Percentiles rank a stretch among this genome's conserved stretches.
Conservation (phyloP, 2,329 filamentous ascomycete species). For the Falciphora oryzae region DNA sequence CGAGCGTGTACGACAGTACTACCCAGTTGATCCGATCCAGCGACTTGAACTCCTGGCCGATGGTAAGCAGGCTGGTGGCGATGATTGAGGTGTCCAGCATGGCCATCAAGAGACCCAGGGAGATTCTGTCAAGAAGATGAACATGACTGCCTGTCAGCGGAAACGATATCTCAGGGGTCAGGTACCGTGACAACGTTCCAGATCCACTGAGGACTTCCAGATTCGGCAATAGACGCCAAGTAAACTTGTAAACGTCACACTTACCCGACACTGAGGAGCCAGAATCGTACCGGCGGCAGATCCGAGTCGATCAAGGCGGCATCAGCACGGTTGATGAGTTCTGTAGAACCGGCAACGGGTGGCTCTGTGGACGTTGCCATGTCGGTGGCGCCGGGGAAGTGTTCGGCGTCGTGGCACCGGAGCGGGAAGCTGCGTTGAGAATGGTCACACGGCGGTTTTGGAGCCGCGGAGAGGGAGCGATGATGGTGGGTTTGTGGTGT, state of each 20-base stretch:
- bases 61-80: constrained; percentile 51
- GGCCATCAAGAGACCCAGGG: constrained; percentile 49
- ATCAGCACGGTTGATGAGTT: not conserved
- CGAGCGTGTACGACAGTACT: constrained; percentile 48
- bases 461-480: not conserved
- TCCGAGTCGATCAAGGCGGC: constrained; percentile 6
- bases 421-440: not conserved
- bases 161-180: not conserved
- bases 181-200: too few relatives aligned
- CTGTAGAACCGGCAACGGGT: not conserved
- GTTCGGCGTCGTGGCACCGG: not conserved
- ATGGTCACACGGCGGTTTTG: not conserved
- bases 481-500: not conserved
- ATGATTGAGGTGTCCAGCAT: constrained; percentile 57
- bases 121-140: constrained; percentile 33
- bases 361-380: not conserved
- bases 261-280: constrained; percentile 15
- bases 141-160: not conserved
- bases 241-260: not conserved
- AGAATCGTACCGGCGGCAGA: constrained; percentile 15
- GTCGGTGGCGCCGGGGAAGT: not conserved
- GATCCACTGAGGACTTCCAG: too few relatives aligned
- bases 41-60: constrained; percentile 44
- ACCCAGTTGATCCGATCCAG: constrained; percentile 46
- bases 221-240: too few relatives aligned